These are phyloP conservation scores for Colletotrichum tamarilloi DNA, from an alignment of 2,329 filamentous ascomycete genomes.

Conservation along the genomic window DNA sequence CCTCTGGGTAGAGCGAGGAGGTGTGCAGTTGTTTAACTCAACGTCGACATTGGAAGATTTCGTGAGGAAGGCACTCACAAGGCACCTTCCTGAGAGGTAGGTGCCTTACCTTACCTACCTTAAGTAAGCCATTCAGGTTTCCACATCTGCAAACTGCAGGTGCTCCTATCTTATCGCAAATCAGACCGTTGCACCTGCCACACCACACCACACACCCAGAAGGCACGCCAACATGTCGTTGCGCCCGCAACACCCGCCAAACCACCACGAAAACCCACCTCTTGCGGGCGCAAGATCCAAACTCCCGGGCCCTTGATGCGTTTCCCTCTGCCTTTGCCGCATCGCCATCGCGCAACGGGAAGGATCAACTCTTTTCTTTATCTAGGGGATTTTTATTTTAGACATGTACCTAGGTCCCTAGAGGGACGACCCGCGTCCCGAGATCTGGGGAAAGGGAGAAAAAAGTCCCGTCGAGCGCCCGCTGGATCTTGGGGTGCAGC, in stretches of 20 bases:
- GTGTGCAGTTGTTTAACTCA: constrained; percentile 1
- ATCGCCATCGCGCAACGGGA: constrained; percentile 2
- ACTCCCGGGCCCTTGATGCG: constrained; percentile 12
- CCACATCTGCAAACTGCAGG: too few relatives aligned
- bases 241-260: constrained; percentile 31
- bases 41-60: not conserved
- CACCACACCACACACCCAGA: constrained; percentile 8
- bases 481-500: not conserved
- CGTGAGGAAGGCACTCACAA: not conserved
- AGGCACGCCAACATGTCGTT: not conserved
- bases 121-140: not conserved
- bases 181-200: not conserved
- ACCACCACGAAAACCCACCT: constrained; percentile 28
- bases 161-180: not conserved
- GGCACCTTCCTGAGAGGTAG: not conserved
- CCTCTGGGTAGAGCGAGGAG: too few relatives aligned
- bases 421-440: constrained; percentile 10
- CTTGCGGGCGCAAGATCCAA: constrained; percentile 33
- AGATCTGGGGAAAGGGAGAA: constrained; percentile 20
- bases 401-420: not conserved
- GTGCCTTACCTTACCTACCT: too few relatives aligned
- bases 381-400: not conserved
- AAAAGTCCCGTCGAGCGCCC: not conserved
- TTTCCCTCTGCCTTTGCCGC: not conserved
- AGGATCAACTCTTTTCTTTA: not conserved